Conservation (phyloP, 768 basidiomycete genomes). For the Suillus subluteus region DNA sequence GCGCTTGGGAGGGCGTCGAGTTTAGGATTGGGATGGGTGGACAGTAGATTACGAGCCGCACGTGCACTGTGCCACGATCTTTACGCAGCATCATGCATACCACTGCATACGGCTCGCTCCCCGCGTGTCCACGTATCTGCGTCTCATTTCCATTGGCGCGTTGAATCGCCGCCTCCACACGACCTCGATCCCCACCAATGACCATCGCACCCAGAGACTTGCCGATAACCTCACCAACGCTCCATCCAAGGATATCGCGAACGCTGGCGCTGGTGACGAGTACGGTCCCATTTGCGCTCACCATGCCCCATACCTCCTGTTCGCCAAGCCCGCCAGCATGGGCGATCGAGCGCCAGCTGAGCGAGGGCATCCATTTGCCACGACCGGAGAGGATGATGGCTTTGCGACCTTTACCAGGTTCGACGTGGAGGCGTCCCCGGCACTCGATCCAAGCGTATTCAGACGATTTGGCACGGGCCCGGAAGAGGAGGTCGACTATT, state of each 20-base stretch:
- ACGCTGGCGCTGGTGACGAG: slow-evolving; percentile 54
- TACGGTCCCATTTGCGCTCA: slow-evolving; percentile 49
- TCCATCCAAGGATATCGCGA: slow-evolving; percentile 70
- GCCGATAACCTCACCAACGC: slow-evolving; percentile 55
- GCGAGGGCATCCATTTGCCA: slow-evolving; percentile 62
- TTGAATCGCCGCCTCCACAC: slow-evolving; percentile 20
- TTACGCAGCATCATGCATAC: slow-evolving; percentile 44
- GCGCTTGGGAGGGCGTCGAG: background rate
- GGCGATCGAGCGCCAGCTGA: slow-evolving; percentile 64
- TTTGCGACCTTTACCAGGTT: slow-evolving; percentile 93
- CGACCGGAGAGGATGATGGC: slow-evolving; percentile 91
- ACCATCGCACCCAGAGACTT: slow-evolving; percentile 45
- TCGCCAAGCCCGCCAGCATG: slow-evolving; percentile 50
- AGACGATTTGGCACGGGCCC: slow-evolving; percentile 66
- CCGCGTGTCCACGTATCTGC: slow-evolving; percentile 24
- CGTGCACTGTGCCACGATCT: slow-evolving; percentile 33
- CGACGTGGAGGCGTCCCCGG: slow-evolving; percentile 85
- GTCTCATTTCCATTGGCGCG: slow-evolving; percentile 19
- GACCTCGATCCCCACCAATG: slow-evolving; percentile 26
- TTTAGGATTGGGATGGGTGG: slow-evolving; percentile 24
- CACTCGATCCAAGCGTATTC: slow-evolving; percentile 89
- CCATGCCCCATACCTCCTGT: slow-evolving; percentile 59
- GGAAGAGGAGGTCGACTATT: slow-evolving; percentile 82
- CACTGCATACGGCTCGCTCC: slow-evolving; percentile 29
- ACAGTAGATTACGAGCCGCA: slow-evolving; percentile 43